Percentiles rank a stretch among this genome's conserved stretches.
Evolutionary conservation across 2,329 filamentous ascomycete species (phyloP).

Genomic region (Mycocentrospora acerina): DNA sequence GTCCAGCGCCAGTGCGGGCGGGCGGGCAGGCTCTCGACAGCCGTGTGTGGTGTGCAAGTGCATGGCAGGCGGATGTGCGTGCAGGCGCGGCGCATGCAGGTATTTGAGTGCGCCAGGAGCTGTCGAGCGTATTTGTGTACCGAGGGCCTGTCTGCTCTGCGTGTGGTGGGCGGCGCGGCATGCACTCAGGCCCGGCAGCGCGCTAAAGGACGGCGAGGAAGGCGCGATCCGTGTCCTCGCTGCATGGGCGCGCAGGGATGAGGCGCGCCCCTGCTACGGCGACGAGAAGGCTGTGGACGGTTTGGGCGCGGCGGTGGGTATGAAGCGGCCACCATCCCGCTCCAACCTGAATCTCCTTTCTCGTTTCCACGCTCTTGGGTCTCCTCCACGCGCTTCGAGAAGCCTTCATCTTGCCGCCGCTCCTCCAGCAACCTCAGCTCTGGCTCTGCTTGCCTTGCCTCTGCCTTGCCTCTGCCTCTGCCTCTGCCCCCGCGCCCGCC

Average conservation of each 20-base stretch:
- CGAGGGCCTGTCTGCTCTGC: constrained; percentile 7
- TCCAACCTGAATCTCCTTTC: constrained; percentile 36
- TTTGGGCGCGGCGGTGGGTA: constrained; percentile 30
- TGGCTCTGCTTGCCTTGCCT: not conserved
- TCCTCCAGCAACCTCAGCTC: constrained; percentile 7
- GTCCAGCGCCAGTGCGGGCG: too few relatives aligned
- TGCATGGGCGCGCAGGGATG: constrained; percentile 27
- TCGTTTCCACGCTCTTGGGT: constrained; percentile 37
- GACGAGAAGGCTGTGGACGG: constrained; percentile 27
- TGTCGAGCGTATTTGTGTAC: constrained; percentile 2
- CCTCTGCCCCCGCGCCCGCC: not conserved
- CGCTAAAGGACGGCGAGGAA: constrained; percentile 16
- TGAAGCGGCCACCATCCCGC: constrained; percentile 34
- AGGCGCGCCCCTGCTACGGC: constrained; percentile 23
- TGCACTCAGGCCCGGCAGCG: constrained; percentile 15
- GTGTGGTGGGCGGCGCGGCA: constrained; percentile 6
- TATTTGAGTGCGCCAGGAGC: not conserved
- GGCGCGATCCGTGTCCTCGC: constrained; percentile 21
- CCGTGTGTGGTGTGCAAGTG: too few relatives aligned
- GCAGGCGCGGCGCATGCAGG: constrained; percentile 6
- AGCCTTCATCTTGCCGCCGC: constrained; percentile 20
- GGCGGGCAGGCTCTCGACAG: too few relatives aligned
- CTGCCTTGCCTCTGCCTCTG: not conserved
- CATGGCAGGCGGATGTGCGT: not conserved
- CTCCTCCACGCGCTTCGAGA: constrained; percentile 37